Evolutionary conservation across 345 rosid genomes (phyloP), one percentile per base, ranked within the genome.

Genomic region (Lepidium africanum): DNA sequence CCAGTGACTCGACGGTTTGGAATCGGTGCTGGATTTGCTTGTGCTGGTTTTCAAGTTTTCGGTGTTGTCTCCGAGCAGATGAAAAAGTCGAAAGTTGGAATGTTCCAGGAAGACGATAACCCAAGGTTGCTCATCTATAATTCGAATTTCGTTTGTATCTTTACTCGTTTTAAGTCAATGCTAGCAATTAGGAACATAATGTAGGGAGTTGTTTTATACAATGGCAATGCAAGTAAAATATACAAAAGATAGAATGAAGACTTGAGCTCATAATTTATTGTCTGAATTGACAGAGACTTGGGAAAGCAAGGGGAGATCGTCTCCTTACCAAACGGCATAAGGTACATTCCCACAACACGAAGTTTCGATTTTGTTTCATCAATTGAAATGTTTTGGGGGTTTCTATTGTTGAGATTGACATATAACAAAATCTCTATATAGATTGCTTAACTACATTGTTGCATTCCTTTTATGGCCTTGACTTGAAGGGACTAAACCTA

Each of bases 1-100:
- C 80, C 84, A 12, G 75, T 93, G 63, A 93, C 98, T 30, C 81
- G 97, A 70, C 79, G 97, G 63, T 88, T 85, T 65, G 92, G 97
- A 10, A 77, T 93, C 33, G 92, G 96, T 17, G 96, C 91, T 2
- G 97, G 94, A 43, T 84, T 93, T 45, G 77, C 86, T 0, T 93
- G 86, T 90, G 85, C 87, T 5, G 90, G 76, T 13, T 83, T 85
- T 74, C 82, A 85, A 30, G 86, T 96, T 33, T 50, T 82, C 55
- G 90, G 89, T 9, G 83, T 78, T 1, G 58, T 92, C 67, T 88
- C 96, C 15, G 86, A 93, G 60, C 97, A 90, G 83, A 66, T 84
- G 39, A 93, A 86, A 35, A 92, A 85, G 71, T 86, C 96, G 57
- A 83, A 71, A 50, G 57, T 82, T 55, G 83, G 81, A 66, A 76